phyloP scores from a whole-genome alignment of 23 red algal species.

The Gracilariopsis chorda region DNA sequence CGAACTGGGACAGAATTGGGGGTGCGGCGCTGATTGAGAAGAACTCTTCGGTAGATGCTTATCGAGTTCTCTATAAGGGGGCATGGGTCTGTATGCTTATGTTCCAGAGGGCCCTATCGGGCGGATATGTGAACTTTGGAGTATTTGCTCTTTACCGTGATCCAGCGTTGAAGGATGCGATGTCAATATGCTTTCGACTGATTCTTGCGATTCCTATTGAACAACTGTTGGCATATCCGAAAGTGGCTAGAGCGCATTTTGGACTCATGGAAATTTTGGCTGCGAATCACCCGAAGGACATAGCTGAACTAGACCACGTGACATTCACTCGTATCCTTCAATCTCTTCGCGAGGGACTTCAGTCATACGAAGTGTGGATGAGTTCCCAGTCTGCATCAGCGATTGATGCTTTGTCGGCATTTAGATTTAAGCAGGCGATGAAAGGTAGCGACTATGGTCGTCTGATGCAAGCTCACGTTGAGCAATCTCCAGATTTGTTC shows the following conservation, averaged over 20 bases:
- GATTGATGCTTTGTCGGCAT: conserved; percentile 76
- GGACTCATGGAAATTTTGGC: conserved; percentile 70
- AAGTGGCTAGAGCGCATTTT: conserved; percentile 76
- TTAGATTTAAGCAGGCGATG: conserved; percentile 62
- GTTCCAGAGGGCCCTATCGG: conserved; percentile 69
- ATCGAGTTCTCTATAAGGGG: conserved; percentile 77
- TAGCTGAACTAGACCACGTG: conserved; percentile 55
- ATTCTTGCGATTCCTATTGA: conserved; percentile 60
- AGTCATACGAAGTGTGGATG: conserved; percentile 87
- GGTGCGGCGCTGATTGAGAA: conserved; percentile 31
- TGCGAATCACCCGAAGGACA: conserved; percentile 49
- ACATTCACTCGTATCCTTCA: conserved; percentile 66
- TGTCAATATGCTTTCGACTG: conserved; percentile 63
- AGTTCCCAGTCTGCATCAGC: conserved; percentile 60
- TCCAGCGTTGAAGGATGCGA: conserved; percentile 65
- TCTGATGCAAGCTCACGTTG: conserved; percentile 66
- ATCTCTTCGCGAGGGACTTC: conserved; percentile 74
- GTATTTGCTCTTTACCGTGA: conserved; percentile 84
- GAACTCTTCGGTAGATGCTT: conserved; percentile 43
- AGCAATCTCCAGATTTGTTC: conserved; percentile 65
- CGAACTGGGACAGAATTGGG: conserved; percentile 58
- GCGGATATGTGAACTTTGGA: conserved; percentile 87
- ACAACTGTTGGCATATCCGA: conserved; percentile 75
- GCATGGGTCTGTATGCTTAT: conserved; percentile 64
- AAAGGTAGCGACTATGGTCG: conserved; percentile 45